Conservation (phyloP, 1,284 basidiomycete species). For the Erythrobasidium hasegawianum region DNA sequence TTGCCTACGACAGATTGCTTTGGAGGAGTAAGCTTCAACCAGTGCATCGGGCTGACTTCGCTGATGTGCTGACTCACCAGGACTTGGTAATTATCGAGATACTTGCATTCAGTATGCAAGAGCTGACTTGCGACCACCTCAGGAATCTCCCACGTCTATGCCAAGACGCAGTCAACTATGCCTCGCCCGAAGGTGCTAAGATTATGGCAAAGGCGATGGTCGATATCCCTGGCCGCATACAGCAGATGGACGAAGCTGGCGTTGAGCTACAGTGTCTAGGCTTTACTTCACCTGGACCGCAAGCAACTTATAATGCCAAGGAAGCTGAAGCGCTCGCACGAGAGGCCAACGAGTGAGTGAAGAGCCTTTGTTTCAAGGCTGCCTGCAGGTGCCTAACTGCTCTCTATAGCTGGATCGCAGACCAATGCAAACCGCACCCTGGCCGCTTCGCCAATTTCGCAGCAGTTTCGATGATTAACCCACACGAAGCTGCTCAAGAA, state of each 20-base stretch:
- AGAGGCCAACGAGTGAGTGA: conserved; percentile 27
- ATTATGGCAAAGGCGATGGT: conserved; percentile 30
- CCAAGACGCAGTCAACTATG: conserved; percentile 28
- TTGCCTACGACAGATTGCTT: too few species aligned
- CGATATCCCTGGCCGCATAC: conserved; percentile 26
- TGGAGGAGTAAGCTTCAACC: too few species aligned
- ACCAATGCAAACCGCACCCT: conserved; percentile 12
- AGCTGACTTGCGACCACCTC: too few species aligned
- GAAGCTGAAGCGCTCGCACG: conserved; percentile 29
- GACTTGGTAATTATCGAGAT: too few species aligned
- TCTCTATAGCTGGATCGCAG: conserved; percentile 15
- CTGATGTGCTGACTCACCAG: too few species aligned
- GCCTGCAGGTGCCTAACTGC: not conserved
- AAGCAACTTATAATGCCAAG: conserved; percentile 6
- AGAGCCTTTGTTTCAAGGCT: not conserved
- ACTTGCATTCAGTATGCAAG: too few species aligned
- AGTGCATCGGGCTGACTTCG: too few species aligned
- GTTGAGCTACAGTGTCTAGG: conserved; percentile 26
- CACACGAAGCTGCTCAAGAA: conserved; percentile 24
- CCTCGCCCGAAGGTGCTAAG: conserved; percentile 13
- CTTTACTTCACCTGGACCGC: conserved; percentile 33
- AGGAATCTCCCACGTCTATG: conserved; percentile 27
- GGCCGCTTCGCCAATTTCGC: conserved; percentile 30
- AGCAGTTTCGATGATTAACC: conserved; percentile 26
- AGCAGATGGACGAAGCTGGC: conserved; percentile 29